Evolutionary conservation across 2,329 filamentous ascomycete genomes (phyloP), one percentile per base, ranked within the genome.

Genomic region (Didymella lethalis): DNA sequence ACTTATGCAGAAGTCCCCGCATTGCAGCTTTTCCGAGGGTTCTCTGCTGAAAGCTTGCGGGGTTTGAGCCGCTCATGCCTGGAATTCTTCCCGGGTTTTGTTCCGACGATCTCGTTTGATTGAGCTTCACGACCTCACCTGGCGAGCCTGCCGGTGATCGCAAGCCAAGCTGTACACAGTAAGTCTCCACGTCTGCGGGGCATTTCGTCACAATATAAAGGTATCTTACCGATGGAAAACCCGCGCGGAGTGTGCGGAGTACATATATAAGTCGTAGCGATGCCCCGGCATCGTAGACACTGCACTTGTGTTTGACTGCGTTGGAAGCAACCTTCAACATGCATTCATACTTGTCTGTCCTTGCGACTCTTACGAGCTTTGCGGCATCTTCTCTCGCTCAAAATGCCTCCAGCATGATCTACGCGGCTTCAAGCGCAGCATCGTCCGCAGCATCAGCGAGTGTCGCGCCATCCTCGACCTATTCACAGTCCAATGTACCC

Each of bases 401-500:
- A 28, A 45, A 40, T 45, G 29, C n/a, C 16, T 56, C 53, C 2
- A 50, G 46, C n/a, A 6, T 26, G 14, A 14, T 18, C 4, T 53
- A 31, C 23, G 16, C 14, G 26, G 23, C 31, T 38, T 43, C 40
- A 43, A 43, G 40, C 18, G 40, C 20, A 25, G 31, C 41, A 14
- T 40, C 44, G 7, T 23, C 38, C n/a, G 5, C 45, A 48, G 10
- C 52, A 31, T 29, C 52, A 14, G 29, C 38, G 4, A 47, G 41
- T 47, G 40, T 34, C 14, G 25, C 54, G 18, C 38, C 38, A 25
- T 47, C 64, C 6, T 57, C 68, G 16, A 69, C 65, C 49, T 72
- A 68, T 38, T 68, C 70, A 4, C 63, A 71, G 36, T 60, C 61
- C 3, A 46, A 70, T 38, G 67, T 72, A 2, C 70, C 66, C 0